Evolutionary conservation across 306 rosid species (phyloP).

Genomic region (Prunus salicina): DNA sequence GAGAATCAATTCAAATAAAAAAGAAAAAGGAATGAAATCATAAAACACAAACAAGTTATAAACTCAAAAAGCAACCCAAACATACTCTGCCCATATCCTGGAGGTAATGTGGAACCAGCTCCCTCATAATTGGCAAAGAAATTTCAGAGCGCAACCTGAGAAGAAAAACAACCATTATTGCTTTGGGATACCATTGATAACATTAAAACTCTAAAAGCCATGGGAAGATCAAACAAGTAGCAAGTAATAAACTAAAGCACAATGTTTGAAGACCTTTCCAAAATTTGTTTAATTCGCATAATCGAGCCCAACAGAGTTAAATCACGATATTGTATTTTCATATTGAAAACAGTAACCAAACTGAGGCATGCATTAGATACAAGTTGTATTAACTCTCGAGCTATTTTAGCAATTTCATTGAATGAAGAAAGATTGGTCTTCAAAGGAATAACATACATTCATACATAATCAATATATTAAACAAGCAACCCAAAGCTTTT

Average conservation of each 20-base stretch:
- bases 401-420: background rate
- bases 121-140: conserved; percentile 85
- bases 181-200: conserved; percentile 11
- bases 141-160: conserved; percentile 92
- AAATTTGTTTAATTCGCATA: background rate
- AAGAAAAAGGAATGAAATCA: background rate
- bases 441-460: background rate
- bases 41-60: background rate
- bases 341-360: background rate
- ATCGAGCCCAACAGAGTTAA: background rate
- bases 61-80: background rate
- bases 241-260: background rate
- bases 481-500: conserved; percentile 11
- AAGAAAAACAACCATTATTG: conserved; percentile 30
- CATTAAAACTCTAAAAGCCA: background rate
- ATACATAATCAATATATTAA: background rate
- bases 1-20: background rate
- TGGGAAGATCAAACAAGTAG: background rate
- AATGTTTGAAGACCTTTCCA: background rate
- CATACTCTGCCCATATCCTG: conserved; percentile 92
- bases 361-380: background rate
- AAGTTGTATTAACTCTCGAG: background rate
- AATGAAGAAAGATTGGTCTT: background rate
- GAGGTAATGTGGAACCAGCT: conserved; percentile 93
- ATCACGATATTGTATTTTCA: background rate